Base-by-base conservation (phyloP, 1,139 yeast species). In the Debaryomyces coudertii region DNA sequence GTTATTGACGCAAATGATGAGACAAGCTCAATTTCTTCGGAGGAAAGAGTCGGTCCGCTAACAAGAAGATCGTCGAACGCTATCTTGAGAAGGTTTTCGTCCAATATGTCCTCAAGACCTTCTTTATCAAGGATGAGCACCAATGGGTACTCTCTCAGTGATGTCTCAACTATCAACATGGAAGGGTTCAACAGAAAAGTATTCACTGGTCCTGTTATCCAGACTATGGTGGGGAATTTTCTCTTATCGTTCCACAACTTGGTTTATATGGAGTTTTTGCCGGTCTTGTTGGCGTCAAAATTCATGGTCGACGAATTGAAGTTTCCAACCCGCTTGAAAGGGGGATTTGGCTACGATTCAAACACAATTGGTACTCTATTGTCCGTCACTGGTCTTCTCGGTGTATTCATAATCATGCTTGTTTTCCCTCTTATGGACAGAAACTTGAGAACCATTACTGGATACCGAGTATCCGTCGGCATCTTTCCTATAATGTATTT, bases 241-340 rank as follows among this genome's bases (percentile, higher is more conserved):
- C 57, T 75, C 43, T 62, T 79, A 47, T 65, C 80, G 7, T 66
- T 80, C 48, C 85, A 80, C 54, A 61, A 71, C n/a, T 67, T 80
- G n/a, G 77, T 80, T 5, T 80, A 70, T 58, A 73, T 72, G 42
- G 87, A 83, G 59, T 80, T 83, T 50, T 62, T 82, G 38, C 87
- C 89, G 8, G 79, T 83, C 4, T 77, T 79, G 47, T 62, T 82
- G 18, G 84, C 87, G 0, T 70, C 81, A n/a, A 66, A 71, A 31
- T 64, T 77, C 40, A 64, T 58, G 31, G 60, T 61, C 1, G 59
- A 58, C 11, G 53, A 61, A 16, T 56, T 81, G 14, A 54, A 62
- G 30, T 80, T 83, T 56, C 72, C 71, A 8, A 57, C 60, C 37
- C 49, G 38, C n/a, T 60, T 65, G 9, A 53, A 54, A 18, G 72